Base-by-base conservation (phyloP, 2,329 filamentous ascomycete species). In the Zelopaecilomyces penicillatus region DNA sequence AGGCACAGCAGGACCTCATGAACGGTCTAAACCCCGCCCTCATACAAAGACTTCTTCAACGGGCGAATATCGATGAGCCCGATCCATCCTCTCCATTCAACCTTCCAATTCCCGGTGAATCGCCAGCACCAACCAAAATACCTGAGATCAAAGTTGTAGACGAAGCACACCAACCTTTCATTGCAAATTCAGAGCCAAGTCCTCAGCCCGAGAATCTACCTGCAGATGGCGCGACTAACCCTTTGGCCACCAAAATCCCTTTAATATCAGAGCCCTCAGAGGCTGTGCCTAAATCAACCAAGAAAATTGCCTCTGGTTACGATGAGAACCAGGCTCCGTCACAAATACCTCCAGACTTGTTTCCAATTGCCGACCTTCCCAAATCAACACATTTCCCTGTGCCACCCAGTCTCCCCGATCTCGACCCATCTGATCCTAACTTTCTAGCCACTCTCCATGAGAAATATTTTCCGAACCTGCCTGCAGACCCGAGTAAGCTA, bases 391-490 rank as follows among this genome's bases (percentile, higher is more conserved):
- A 87, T 65, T 87, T 83, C 63, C 83, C 82, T 7, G 64, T 63
- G n/a, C 68, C 64, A 2, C 71, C 64, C 7, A 60, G 58, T 36
- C 63, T 75, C 5, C 85, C 85, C 8, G 83, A 88, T 47, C 83
- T 97, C 51, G 87, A 97, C 61, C 89, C 90, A 0, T 72, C 79
- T 33, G 87, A 90, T 47, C 83, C 87, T 0, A 74, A 87, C 58
- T 97, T 97, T 68, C 81, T 97, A 46, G 67, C 78, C 39, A 83
- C 87, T 45, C 79, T 98, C 5, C 90, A 95, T 71, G 69, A 81
- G 26, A 95, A 96, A 64, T 98, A 95, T 75, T 98, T 96, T 65
- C 90, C 93, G 9, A 79, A 82, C 50, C 82, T 95, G 1, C 81
- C 90, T 2, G 80, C 89, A 44, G 87, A 96, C 63, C 89, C 90